These are phyloP conservation scores for Conringia planisiliqua DNA, from an alignment of 345 rosid genomes.

Conservation along the genomic window DNA sequence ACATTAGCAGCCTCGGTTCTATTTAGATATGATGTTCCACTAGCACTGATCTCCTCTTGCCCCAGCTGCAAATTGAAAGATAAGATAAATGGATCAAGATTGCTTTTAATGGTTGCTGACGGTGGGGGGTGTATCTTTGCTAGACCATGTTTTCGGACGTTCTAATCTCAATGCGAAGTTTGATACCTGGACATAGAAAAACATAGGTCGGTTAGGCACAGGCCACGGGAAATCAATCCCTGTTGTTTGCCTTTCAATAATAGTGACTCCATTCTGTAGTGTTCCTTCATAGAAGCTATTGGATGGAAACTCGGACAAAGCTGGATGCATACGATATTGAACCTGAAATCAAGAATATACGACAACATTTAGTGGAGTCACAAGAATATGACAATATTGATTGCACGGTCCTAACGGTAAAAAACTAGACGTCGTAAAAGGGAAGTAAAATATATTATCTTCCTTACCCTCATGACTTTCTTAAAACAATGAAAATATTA, in stretches of 20 bases:
- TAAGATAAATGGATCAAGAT: background rate
- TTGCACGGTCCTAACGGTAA: background rate
- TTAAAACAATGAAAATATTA: background rate
- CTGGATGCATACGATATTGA: constrained; percentile 99
- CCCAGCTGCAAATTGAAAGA: constrained; percentile 67
- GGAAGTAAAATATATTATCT: background rate
- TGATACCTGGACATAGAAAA: constrained; percentile 94
- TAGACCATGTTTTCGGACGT: background rate
- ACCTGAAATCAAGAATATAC: constrained; percentile 50
- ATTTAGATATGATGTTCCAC: constrained; percentile 96
- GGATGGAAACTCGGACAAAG: constrained; percentile 95
- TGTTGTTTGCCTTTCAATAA: constrained; percentile 89
- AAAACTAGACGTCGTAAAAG: background rate
- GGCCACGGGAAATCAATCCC: constrained; percentile 99
- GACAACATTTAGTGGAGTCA: constrained; percentile 5
- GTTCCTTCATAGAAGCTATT: constrained; percentile 99
- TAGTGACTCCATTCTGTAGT: constrained; percentile 96
- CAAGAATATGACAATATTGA: constrained; percentile 12
- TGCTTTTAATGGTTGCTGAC: background rate
- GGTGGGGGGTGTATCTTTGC: background rate
- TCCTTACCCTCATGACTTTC: background rate
- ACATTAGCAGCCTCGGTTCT: constrained; percentile 99
- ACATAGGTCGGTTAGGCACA: constrained; percentile 96
- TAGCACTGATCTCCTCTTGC: constrained; percentile 99
- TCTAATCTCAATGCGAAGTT: background rate